Conservation (phyloP, 1,139 yeast genomes). For the Meyerozyma carpophila region DNA sequence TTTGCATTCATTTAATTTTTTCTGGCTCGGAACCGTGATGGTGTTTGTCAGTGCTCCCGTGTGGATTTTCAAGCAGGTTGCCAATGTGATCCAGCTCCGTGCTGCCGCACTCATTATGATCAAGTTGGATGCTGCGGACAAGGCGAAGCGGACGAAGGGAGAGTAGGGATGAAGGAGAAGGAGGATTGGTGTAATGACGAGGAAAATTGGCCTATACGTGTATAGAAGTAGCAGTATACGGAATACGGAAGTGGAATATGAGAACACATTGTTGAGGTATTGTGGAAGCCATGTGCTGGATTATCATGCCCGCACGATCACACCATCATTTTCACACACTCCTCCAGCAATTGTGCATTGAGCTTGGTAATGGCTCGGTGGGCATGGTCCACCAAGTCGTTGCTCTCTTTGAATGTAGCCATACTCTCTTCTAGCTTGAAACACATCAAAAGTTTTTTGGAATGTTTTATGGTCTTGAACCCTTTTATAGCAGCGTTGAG, state of each 20-base stretch:
- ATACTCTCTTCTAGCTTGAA: constrained; percentile 31
- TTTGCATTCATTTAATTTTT: constrained; percentile 60
- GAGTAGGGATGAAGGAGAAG: neutral
- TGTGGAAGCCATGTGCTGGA: too few species aligned
- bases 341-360: neutral
- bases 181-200: too few species aligned
- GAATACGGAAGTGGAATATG: too few species aligned
- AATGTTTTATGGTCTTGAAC: constrained; percentile 27
- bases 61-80: constrained; percentile 86
- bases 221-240: too few species aligned
- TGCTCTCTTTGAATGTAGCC: constrained; percentile 11
- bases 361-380: neutral
- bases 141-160: constrained; percentile 13
- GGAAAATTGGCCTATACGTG: too few species aligned
- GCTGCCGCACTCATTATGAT: constrained; percentile 85
- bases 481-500: constrained; percentile 41
- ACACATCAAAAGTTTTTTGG: constrained; percentile 24
- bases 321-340: neutral
- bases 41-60: constrained; percentile 70
- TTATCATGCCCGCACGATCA: neutral
- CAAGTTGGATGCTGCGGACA: constrained; percentile 67
- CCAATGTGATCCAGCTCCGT: constrained; percentile 82
- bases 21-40: constrained; percentile 65
- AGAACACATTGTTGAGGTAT: too few species aligned
- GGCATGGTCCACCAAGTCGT: neutral